phyloP scores from a whole-genome alignment of 2,329 filamentous ascomycete species.

The Alternaria sp. region DNA sequence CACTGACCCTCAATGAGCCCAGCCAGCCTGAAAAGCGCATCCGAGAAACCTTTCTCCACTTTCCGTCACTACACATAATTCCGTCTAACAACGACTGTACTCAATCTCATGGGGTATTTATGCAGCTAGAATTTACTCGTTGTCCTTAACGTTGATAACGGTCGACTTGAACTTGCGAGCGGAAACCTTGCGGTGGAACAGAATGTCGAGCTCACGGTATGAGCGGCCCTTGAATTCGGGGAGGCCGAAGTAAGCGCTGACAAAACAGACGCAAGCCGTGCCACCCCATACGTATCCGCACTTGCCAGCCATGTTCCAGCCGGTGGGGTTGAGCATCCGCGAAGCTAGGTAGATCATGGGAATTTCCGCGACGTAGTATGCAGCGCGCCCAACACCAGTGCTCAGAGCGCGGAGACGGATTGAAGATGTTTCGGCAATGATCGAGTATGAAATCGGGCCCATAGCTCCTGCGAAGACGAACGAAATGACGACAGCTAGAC shows the following conservation, averaged over 20 bases:
- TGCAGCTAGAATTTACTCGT: constrained; percentile 61
- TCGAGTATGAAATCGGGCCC: constrained; percentile 71
- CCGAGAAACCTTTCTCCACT: neutral
- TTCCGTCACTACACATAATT: neutral
- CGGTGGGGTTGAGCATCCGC: constrained; percentile 60
- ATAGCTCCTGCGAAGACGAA: constrained; percentile 69
- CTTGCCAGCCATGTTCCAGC: constrained; percentile 51
- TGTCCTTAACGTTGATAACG: constrained; percentile 65
- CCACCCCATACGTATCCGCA: constrained; percentile 44
- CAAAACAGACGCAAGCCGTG: constrained; percentile 63
- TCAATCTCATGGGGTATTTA: neutral
- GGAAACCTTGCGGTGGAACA: constrained; percentile 55
- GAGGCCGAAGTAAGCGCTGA: constrained; percentile 60
- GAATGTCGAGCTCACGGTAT: constrained; percentile 59
- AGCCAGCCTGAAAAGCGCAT: neutral
- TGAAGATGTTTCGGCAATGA: constrained; percentile 71
- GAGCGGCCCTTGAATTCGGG: constrained; percentile 63
- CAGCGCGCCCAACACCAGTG: constrained; percentile 68
- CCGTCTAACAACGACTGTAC: neutral
- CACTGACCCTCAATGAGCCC: neutral
- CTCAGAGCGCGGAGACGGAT: constrained; percentile 69
- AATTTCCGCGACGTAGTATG: constrained; percentile 70
- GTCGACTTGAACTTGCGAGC: constrained; percentile 66
- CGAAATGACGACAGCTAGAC: constrained; percentile 69
- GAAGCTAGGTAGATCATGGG: constrained; percentile 69